A percentile compares a stretch with the other conserved stretches of the same genome.
These are phyloP conservation scores for Ustilaginoidea virens DNA, from an alignment of 2,329 filamentous ascomycete genomes.

Conservation along the genomic window DNA sequence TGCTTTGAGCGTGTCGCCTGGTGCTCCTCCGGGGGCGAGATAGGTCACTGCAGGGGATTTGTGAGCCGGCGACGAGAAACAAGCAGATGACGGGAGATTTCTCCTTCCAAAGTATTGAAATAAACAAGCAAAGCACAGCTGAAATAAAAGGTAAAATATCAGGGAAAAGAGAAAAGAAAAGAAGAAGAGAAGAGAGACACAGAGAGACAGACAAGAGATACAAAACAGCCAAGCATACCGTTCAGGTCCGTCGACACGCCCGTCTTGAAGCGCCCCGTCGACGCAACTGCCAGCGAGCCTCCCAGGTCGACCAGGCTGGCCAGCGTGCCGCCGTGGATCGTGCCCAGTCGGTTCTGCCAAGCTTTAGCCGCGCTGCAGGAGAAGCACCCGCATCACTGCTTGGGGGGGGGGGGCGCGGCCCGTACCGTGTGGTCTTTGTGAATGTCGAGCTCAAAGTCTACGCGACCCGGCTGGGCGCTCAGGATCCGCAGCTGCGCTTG, in stretches of 20 bases:
- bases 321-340: slow-evolving; percentile 64
- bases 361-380: too few relatives aligned
- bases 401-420: too few relatives aligned
- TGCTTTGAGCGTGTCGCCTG: slow-evolving; percentile 39
- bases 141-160: too few relatives aligned
- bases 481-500: slow-evolving; percentile 46
- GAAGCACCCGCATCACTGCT: too few relatives aligned
- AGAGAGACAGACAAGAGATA: not conserved
- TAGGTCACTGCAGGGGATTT: slow-evolving; percentile 45
- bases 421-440: slow-evolving; percentile 61
- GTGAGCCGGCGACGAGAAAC: too few relatives aligned
- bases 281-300: slow-evolving; percentile 49
- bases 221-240: slow-evolving; percentile 20
- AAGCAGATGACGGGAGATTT: too few relatives aligned
- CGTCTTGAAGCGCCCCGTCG: slow-evolving; percentile 45
- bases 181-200: too few relatives aligned
- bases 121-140: too few relatives aligned
- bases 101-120: too few relatives aligned
- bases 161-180: too few relatives aligned
- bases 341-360: slow-evolving; percentile 55
- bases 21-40: slow-evolving; percentile 39
- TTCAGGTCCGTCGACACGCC: slow-evolving; percentile 52
- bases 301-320: slow-evolving; percentile 59
- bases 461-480: slow-evolving; percentile 46
- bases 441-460: slow-evolving; percentile 65